Percentiles rank a stretch among this genome's conserved stretches.
Evolutionary conservation across 768 basidiomycete species (phyloP).

Genomic region (Punctularia strigosozonata): DNA sequence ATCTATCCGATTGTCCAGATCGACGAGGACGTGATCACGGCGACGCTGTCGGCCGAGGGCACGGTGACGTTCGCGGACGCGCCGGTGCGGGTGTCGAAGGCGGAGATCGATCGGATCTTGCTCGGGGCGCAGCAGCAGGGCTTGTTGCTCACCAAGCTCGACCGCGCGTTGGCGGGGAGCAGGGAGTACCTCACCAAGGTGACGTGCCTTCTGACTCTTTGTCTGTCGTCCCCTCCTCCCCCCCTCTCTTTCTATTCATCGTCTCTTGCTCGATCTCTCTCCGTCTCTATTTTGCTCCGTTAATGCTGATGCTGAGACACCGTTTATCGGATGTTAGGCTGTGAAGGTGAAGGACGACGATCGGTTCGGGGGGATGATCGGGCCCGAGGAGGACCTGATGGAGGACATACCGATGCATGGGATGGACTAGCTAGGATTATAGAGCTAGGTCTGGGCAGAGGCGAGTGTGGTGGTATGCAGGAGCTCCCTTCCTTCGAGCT

Average conservation of each 20-base stretch:
- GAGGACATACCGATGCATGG: no score
- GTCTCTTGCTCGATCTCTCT: background rate
- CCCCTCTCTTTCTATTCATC: background rate
- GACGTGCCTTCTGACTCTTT: no score
- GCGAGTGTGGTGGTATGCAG: no score
- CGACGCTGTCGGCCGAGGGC: constrained; percentile 51
- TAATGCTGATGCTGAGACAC: background rate
- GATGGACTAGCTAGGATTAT: no score
- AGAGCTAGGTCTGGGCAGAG: no score
- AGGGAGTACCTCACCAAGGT: constrained; percentile 71
- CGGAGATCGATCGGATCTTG: constrained; percentile 50
- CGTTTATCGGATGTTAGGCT: constrained; percentile 3
- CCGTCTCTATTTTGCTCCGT: background rate
- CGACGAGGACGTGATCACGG: constrained; percentile 56
- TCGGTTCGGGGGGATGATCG: background rate
- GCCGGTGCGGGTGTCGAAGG: constrained; percentile 39
- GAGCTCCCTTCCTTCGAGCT: no score
- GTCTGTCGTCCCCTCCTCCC: background rate
- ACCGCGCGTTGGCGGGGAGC: constrained; percentile 46
- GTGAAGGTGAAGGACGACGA: constrained; percentile 7
- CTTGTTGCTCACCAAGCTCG: constrained; percentile 32
- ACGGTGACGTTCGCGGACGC: constrained; percentile 67
- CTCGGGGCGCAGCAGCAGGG: constrained; percentile 44
- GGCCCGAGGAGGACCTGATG: background rate
- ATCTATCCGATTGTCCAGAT: constrained; percentile 33